Base-by-base conservation (phyloP, 202 grass and related monocot genomes). In the Zoysia matrella region DNA sequence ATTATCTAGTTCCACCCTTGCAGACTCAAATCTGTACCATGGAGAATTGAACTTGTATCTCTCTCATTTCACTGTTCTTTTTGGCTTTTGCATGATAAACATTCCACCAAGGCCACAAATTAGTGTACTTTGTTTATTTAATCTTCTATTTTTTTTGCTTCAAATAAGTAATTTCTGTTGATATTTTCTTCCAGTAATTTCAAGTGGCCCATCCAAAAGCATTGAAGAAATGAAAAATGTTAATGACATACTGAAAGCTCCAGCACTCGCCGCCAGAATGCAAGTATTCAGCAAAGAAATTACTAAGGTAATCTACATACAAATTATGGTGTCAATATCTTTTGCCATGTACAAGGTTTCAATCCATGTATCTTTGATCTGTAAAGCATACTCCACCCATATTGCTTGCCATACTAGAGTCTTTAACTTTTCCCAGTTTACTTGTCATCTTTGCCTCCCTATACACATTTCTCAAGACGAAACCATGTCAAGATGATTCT, bases 281-380 rank as follows among this genome's bases (percentile, higher is more conserved):
- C 92, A 91, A 89, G 92, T 89, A 86, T 94, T 91, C 78, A 87
- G 88, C 74, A 94, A 87, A 86, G 83, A 94, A 78, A 94, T 91
- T 88, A 91, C 86, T 57, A 94, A 89, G 92, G 92, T 91, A 91
- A 63, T 42, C 0, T 74, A 10, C 76, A 22, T 22, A 22, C 22
- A 22, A 22, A 22, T 22, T 0, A 22, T 22, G 22, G 22, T 22
- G 22, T 22, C 22, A 22, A 22, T 22, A 22, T 22, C 22, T 22
- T 22, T 22, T 22, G 22, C 22, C 22, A 22, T 22, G 22, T 22
- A 6, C 8, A 7, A 9, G 49, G 10, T 50, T 50, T 50, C 49
- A 50, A 50, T 50, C 7, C n/a, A n/a, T n/a, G n/a, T n/a, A n/a
- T n/a, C n/a, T n/a, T n/a, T n/a, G n/a, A n/a, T n/a, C n/a, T n/a